phyloP scores from a whole-genome alignment of 768 basidiomycete genomes.

The Trametes meyenii region DNA sequence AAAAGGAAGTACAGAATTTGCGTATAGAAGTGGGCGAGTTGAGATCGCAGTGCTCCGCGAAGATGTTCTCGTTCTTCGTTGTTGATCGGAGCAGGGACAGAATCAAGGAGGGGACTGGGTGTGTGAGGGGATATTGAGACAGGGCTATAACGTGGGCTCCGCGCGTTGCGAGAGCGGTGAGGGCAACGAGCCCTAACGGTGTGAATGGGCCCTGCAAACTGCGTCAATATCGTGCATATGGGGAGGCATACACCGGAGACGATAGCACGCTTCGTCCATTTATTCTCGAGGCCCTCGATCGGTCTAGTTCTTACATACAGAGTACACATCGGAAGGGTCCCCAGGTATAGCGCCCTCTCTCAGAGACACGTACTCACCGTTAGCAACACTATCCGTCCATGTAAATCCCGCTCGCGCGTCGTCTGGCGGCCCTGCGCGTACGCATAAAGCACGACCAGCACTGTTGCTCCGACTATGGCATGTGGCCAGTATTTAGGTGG shows the following conservation, averaged over 20 bases:
- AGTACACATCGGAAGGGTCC: not conserved
- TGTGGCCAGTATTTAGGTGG: constrained; percentile 63
- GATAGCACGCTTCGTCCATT: too few species aligned
- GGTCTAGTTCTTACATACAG: not conserved
- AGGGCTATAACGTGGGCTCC: constrained; percentile 84
- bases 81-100: constrained; percentile 67
- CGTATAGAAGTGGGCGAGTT: constrained; percentile 66
- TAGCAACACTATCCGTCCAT: constrained; percentile 68
- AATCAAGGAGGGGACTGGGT: constrained; percentile 57
- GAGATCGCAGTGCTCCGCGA: constrained; percentile 78
- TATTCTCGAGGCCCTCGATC: not conserved
- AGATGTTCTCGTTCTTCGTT: constrained; percentile 77
- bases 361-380: constrained; percentile 49
- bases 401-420: constrained; percentile 72
- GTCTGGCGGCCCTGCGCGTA: constrained; percentile 74
- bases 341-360: too few species aligned
- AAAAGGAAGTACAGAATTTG: constrained; percentile 68
- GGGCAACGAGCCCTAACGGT: constrained; percentile 66
- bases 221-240: not conserved
- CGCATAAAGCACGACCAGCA: constrained; percentile 52
- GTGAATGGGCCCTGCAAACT: constrained; percentile 71
- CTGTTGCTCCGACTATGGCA: constrained; percentile 45
- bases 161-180: constrained; percentile 67
- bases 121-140: constrained; percentile 58
- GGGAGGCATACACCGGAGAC: not conserved